phyloP scores from a whole-genome alignment of 2,329 filamentous ascomycete genomes.

The Xylaria sp. region DNA sequence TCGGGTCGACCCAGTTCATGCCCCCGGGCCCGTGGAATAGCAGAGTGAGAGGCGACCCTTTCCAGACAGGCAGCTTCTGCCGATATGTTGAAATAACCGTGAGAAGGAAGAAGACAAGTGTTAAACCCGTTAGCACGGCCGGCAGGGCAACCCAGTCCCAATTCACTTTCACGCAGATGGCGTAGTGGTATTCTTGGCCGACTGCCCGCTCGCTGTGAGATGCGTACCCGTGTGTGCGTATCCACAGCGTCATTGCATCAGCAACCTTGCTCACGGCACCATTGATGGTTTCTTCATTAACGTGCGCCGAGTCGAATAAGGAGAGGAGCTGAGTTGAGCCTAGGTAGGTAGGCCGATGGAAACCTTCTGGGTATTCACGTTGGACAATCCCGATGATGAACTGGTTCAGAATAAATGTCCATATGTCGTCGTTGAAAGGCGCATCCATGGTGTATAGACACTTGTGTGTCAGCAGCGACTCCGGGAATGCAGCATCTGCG shows the following conservation, averaged over 20 bases:
- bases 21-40: constrained; percentile 12
- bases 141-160: constrained; percentile 20
- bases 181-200: constrained; percentile 6
- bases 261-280: background rate
- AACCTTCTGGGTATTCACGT: background rate
- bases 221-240: constrained; percentile 14
- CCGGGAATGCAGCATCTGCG: constrained; percentile 8
- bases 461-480: constrained; percentile 10
- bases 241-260: constrained; percentile 13
- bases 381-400: constrained; percentile 13
- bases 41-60: constrained; percentile 14
- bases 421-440: constrained; percentile 4
- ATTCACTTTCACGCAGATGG: constrained; percentile 20
- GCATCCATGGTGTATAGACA: constrained; percentile 15
- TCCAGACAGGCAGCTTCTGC: constrained; percentile 4
- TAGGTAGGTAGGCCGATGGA: background rate
- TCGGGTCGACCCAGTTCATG: constrained; percentile 8
- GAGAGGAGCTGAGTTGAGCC: constrained; percentile 17
- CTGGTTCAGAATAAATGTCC: constrained; percentile 17
- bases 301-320: constrained; percentile 14
- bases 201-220: constrained; percentile 2
- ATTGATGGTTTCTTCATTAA: background rate
- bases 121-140: constrained; percentile 11
- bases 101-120: constrained; percentile 12
- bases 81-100: background rate